Evolutionary conservation across 129 eudicot genomes (phyloP), one percentile per base, ranked within the genome.

Genomic region (Sambucus nigra): DNA sequence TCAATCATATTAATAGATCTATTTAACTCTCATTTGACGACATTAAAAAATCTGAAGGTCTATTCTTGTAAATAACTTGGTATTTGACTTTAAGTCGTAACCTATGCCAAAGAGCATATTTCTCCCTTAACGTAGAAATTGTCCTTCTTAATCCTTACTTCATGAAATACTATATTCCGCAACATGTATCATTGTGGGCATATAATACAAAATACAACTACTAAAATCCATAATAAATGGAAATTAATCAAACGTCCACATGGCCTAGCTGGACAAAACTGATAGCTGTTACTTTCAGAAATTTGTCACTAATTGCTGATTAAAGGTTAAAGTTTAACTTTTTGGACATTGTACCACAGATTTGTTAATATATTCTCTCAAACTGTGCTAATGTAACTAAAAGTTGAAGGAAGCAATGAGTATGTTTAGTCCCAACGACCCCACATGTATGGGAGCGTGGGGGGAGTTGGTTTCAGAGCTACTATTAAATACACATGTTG

Each of bases 231-330:
- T 46, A 15, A 33, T 27, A 14, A 55, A 15, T 26, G 54, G 32
- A 22, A 60, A 26, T 13, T 29, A 46, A 25, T 55, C 40, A 47
- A 53, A 14, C 61, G 33, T 60, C 69, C 94, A 79, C 94, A 73
- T 84, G 87, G 87, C 74, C 72, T 76, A 58, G 84, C 87, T 79
- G 87, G 79, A 76, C 63, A 56, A 69, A n/a, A 59, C 84, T 55
- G 55, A 54, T 69, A 64, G 38, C 61, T 59, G 79, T 74, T 59
- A 52, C 76, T 76, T 67, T 75, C 76, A 67, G 54, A 59, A 4
- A 6, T 55, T 41, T 33, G 53, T 9, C 65, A 14, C 51, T 50
- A 57, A 57, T 52, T 60, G 25, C 29, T 60, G 39, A 53, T 35
- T 53, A 11, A 58, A 51, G 53, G 53, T 29, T 29, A 14, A 1